A percentile compares a stretch with the other conserved stretches of the same genome.
Conservation (phyloP, 2,329 filamentous ascomycete species). For the Penicillium sp. region DNA sequence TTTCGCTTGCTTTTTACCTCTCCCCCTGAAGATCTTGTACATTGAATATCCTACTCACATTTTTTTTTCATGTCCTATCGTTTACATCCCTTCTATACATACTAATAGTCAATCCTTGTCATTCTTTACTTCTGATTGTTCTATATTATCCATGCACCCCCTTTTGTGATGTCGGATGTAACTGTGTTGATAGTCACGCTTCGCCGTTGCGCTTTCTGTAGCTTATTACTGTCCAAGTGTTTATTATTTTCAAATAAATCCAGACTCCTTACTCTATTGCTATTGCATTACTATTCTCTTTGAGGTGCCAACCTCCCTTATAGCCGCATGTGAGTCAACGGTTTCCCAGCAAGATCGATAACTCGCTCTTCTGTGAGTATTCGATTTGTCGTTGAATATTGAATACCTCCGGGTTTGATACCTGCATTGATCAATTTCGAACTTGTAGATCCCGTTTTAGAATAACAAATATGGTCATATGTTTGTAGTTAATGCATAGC, state of each 20-base stretch:
- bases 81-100: slow-evolving; percentile 16
- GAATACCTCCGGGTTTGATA: no score
- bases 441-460: no score
- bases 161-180: not conserved
- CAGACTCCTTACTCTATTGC: not conserved
- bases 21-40: slow-evolving; percentile 6
- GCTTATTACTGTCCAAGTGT: not conserved
- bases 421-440: no score
- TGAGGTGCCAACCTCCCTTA: no score
- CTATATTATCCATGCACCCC: slow-evolving; percentile 4
- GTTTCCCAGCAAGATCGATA: no score
- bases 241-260: not conserved
- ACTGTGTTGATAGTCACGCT: not conserved
- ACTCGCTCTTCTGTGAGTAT: no score
- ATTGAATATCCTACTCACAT: slow-evolving; percentile 15
- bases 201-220: slow-evolving; percentile 5
- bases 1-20: slow-evolving; percentile 6
- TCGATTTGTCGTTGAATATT: no score
- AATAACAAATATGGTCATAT: no score
- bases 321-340: no score
- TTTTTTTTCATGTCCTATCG: slow-evolving; percentile 16
- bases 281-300: no score
- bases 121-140: slow-evolving; percentile 15
- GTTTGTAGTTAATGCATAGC: not conserved
- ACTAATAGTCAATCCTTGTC: slow-evolving; percentile 19